Conservation (phyloP, 2,329 filamentous ascomycete genomes). For the Geosmithia putterillii region DNA sequence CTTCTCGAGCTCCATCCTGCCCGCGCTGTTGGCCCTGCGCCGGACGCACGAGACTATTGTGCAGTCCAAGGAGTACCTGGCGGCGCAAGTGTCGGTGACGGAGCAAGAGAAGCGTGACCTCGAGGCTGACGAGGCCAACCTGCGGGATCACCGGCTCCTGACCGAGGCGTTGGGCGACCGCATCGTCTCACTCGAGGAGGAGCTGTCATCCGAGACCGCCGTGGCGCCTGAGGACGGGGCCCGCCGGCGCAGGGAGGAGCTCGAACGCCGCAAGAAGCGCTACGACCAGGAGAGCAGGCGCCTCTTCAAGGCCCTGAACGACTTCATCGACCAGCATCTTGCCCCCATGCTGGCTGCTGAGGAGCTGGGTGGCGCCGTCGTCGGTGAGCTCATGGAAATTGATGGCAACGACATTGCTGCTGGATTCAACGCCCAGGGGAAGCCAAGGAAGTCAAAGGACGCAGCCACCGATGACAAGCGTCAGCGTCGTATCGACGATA, state of each 20-base stretch:
- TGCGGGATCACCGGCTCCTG: conserved; percentile 45
- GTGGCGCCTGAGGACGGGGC: conserved; percentile 50
- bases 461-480: conserved; percentile 31
- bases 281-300: conserved; percentile 50
- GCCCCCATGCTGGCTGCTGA: conserved; percentile 71
- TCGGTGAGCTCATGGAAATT: conserved; percentile 59
- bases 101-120: conserved; percentile 32
- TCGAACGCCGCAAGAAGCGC: conserved; percentile 43
- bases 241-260: conserved; percentile 46
- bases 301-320: conserved; percentile 51
- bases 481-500: conserved; percentile 51
- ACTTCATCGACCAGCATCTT: conserved; percentile 59
- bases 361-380: conserved; percentile 70
- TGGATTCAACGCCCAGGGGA: conserved; percentile 49
- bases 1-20: conserved; percentile 52
- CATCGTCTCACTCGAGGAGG: conserved; percentile 44
- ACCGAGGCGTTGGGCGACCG: conserved; percentile 40
- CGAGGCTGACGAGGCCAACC: conserved; percentile 34
- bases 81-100: conserved; percentile 26
- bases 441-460: conserved; percentile 34
- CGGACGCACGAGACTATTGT: conserved; percentile 51
- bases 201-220: conserved; percentile 42
- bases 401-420: conserved; percentile 45
- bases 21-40: conserved; percentile 58
- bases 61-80: conserved; percentile 50